A percentile compares a stretch with the other conserved stretches of the same genome.
Evolutionary conservation across 2,329 filamentous ascomycete species (phyloP).

Genomic region (Calonectria pteridis): DNA sequence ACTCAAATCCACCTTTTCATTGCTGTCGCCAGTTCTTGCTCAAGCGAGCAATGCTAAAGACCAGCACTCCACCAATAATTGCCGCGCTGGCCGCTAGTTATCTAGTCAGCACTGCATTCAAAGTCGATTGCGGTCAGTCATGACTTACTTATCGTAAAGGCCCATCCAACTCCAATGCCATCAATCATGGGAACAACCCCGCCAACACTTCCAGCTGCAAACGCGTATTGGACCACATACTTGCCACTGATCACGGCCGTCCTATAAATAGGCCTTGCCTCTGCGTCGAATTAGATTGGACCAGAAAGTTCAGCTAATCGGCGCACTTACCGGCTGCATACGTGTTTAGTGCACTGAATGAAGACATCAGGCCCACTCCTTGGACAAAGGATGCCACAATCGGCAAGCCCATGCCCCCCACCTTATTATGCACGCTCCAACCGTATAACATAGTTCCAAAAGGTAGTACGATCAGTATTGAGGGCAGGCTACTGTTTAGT

Average conservation of each 20-base stretch:
- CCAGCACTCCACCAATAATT: slow-evolving; percentile 24
- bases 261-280: slow-evolving; percentile 38
- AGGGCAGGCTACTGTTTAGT: slow-evolving; percentile 47
- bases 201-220: slow-evolving; percentile 42
- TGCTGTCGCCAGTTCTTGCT: slow-evolving; percentile 37
- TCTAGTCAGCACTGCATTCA: background rate
- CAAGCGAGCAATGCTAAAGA: slow-evolving; percentile 36
- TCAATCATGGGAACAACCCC: slow-evolving; percentile 43
- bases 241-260: slow-evolving; percentile 44
- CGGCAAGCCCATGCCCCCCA: slow-evolving; percentile 51
- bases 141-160: slow-evolving; percentile 41
- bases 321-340: slow-evolving; percentile 51
- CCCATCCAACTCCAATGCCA: slow-evolving; percentile 39
- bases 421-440: slow-evolving; percentile 50
- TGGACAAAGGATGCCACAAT: slow-evolving; percentile 49
- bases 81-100: slow-evolving; percentile 26
- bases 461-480: slow-evolving; percentile 49
- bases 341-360: slow-evolving; percentile 55
- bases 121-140: accelerated
- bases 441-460: slow-evolving; percentile 49
- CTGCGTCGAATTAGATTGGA: slow-evolving; percentile 20
- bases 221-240: slow-evolving; percentile 44
- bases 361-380: slow-evolving; percentile 51
- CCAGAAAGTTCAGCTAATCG: accelerated
- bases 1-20: background rate